Evolutionary conservation across 306 rosid species (phyloP).

Genomic region (Hippophae tibetana): DNA sequence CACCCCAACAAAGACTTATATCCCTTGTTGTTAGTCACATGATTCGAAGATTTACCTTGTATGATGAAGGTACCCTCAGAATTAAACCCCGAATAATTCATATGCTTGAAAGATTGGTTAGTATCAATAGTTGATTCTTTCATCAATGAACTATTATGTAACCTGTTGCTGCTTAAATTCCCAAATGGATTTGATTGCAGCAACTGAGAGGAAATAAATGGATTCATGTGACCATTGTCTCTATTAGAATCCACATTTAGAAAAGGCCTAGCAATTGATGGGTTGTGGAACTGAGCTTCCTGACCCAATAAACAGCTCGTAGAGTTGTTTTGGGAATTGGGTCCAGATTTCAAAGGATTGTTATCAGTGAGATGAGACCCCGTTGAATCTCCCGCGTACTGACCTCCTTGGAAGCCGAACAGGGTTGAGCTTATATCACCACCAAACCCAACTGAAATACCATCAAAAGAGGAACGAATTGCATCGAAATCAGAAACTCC

Average conservation of each 20-base stretch:
- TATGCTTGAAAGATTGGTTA: slow-evolving; percentile 17
- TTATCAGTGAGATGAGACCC: slow-evolving; percentile 19
- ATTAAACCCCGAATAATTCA: slow-evolving; percentile 17
- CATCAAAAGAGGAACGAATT: slow-evolving; percentile 12
- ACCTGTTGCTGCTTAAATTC: slow-evolving; percentile 18
- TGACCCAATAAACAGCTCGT: slow-evolving; percentile 17
- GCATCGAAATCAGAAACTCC: slow-evolving; percentile 7
- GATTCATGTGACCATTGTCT: slow-evolving; percentile 12
- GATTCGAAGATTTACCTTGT: slow-evolving; percentile 25
- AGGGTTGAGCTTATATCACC: slow-evolving; percentile 9
- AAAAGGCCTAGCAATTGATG: slow-evolving; percentile 11
- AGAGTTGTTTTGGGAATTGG: slow-evolving; percentile 19
- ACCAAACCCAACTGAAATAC: slow-evolving; percentile 13
- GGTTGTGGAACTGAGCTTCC: slow-evolving; percentile 17
- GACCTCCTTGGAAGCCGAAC: slow-evolving; percentile 11
- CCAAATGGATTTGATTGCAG: slow-evolving; percentile 11
- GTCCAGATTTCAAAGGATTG: slow-evolving; percentile 17
- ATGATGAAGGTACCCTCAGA: slow-evolving; percentile 37
- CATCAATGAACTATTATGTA: slow-evolving; percentile 11
- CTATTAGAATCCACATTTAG: slow-evolving; percentile 8
- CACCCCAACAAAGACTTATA: slow-evolving; percentile 18
- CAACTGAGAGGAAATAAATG: slow-evolving; percentile 22
- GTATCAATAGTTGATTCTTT: slow-evolving; percentile 10
- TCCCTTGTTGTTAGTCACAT: slow-evolving; percentile 11
- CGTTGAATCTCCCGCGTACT: slow-evolving; percentile 16